Base-by-base conservation (phyloP, 805 yeast species). In the Starmerella stellata region DNA sequence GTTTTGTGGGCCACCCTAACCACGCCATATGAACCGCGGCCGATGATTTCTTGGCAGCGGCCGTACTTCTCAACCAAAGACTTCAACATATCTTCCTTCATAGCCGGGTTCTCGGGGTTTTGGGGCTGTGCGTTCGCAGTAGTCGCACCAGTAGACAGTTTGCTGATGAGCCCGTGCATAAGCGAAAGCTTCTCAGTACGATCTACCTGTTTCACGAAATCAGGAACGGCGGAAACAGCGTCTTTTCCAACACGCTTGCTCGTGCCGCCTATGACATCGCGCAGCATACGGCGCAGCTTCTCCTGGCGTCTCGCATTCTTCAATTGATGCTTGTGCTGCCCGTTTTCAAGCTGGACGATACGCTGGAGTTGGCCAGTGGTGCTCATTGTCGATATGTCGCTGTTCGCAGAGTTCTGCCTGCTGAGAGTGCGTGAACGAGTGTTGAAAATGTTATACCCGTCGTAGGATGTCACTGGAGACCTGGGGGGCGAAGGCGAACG, bases 1-100 rank as follows among this genome's bases (percentile, higher is more conserved):
- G 55, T 50, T 48, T 68, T 69, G 62, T 85, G 95, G 5, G 93
- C 70, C 4, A 90, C 72, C 44, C 95, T 66, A 17, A 87, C 96
- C 34, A 82, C 81, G 16, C 98, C 98, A 62, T 79, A 87, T 0
- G 95, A 75, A 17, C 96, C 96, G 37, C 79, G 70, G 20, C 98
- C 98, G 45, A 90, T 71, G 35, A 85, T 80, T 56, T 87, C 96
- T 58, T 82, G 94, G 56, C 96, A 87, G 38, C 78, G 69, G 32
- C 98, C 98, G 56, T 87, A 87, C 55, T 85, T 79, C 49, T 83
- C 85, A 7, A 74, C 77, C 56, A 87, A 78, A 8, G 85, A 72
- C 35, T 42, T 28, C 5, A 35, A 34, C 7, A 43, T 72, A 52
- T 27, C 62, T 52, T 50, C 47, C 25, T 35, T 36, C 21, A 32